Base-by-base conservation (phyloP, 1,284 basidiomycete species). In the Waitea zeae region DNA sequence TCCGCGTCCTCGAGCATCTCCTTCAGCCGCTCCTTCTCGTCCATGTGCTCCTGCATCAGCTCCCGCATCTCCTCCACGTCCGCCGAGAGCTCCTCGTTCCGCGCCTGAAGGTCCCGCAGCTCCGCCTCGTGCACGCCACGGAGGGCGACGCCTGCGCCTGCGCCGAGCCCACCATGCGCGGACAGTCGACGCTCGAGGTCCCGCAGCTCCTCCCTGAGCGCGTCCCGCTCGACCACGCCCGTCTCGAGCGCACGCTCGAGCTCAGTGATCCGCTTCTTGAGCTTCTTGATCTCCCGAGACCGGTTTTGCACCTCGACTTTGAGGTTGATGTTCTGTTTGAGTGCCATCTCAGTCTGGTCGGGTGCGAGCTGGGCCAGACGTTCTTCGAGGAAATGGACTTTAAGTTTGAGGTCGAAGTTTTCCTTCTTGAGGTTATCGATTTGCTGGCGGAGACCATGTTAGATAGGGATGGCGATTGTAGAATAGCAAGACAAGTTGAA, bases 401-500 rank as follows among this genome's bases (percentile, higher is more conserved):
- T 84, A 36, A 93, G 69, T 52, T 95, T 92, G 49, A 95, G 76
- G 47, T 81, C 83, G 57, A 93, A 93, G 60, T 92, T 89, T 53
- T 95, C 88, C 53, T 90, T 92, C 62, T 92, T 92, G 45, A 90
- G 67, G 42, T 77, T 77, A 56, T 95, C 87, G 49, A 93, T 86
- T 51, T 90, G 82, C 88, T 93, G 46, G 31, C 38, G 7, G 7
- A 14, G 9, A 11, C n/a, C n/a, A n/a, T n/a, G n/a, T n/a, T n/a
- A n/a, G n/a, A n/a, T 27, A 22, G 24, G 29, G 34, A 20, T 12
- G 27, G 20, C 9, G 14, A 30, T 20, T 34, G 30, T 26, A 32
- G 28, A 17, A 26, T 20, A 20, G 31, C 22, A 38, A 28, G 30
- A 34, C 22, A 9, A 14, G 36, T 27, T 22, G n/a, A 18, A 35